Evolutionary conservation across 2,329 filamentous ascomycete species (phyloP).

Genomic region (Incumbomyces delicatus): DNA sequence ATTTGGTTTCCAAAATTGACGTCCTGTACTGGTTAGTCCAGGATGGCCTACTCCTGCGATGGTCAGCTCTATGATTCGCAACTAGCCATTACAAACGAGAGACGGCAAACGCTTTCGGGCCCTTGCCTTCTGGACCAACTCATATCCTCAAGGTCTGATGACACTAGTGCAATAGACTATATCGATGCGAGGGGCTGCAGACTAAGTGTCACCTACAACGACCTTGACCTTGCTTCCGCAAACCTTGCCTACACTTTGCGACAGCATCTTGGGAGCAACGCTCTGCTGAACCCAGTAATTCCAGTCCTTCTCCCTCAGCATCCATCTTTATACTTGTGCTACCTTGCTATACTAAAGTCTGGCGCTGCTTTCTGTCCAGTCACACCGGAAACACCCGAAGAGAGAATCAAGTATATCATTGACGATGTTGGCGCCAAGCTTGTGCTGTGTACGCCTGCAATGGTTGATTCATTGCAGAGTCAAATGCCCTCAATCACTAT

Average conservation of each 20-base stretch:
- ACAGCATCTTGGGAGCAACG: not conserved
- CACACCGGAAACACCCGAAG: constrained; percentile 64
- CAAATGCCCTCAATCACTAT: constrained; percentile 25
- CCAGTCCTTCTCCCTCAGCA: constrained; percentile 71
- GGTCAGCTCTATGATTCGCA: not conserved
- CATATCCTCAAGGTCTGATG: constrained; percentile 32
- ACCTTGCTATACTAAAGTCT: constrained; percentile 67
- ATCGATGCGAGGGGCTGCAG: constrained; percentile 39
- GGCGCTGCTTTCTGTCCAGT: constrained; percentile 82
- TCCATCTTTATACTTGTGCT: constrained; percentile 64
- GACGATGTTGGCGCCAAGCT: constrained; percentile 63
- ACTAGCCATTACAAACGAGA: constrained; percentile 50
- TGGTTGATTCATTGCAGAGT: constrained; percentile 17
- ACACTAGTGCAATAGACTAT: constrained; percentile 52
- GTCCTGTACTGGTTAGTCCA: no score
- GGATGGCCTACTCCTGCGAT: no score
- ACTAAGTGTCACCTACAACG: constrained; percentile 48
- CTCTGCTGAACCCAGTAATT: constrained; percentile 40
- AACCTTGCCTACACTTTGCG: constrained; percentile 37
- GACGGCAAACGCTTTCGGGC: constrained; percentile 44
- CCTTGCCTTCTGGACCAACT: constrained; percentile 53
- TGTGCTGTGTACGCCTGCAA: constrained; percentile 51
- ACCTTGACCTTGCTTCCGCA: constrained; percentile 52
- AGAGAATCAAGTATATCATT: constrained; percentile 70
- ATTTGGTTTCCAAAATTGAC: no score